These are phyloP conservation scores for Boletus insuetus DNA, from an alignment of 768 basidiomycete genomes.

Conservation along the genomic window DNA sequence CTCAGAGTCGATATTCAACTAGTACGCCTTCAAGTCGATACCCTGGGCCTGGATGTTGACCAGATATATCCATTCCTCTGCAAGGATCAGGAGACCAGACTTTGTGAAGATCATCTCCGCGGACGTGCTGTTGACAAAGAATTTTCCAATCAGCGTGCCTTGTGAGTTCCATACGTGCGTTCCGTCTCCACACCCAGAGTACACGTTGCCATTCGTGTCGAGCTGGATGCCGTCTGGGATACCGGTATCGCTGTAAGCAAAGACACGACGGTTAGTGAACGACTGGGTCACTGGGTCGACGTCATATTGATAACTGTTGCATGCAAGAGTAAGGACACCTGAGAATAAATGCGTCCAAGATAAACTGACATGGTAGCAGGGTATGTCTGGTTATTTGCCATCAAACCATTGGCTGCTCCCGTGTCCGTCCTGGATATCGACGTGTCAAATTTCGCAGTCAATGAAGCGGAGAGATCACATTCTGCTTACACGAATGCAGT, in stretches of 20 bases:
- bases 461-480: background rate
- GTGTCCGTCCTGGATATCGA: constrained; percentile 32
- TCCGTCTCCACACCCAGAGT: constrained; percentile 64
- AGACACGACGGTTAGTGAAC: constrained; percentile 60
- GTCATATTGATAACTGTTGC: constrained; percentile 64
- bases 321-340: background rate
- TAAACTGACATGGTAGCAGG: constrained; percentile 64
- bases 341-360: background rate
- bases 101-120: constrained; percentile 43
- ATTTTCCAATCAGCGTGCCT: constrained; percentile 45
- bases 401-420: constrained; percentile 36
- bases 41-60: constrained; percentile 36
- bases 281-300: constrained; percentile 52
- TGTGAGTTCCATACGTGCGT: constrained; percentile 56
- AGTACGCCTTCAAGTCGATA: constrained; percentile 7
- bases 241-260: constrained; percentile 65
- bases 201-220: constrained; percentile 64
- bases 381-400: constrained; percentile 51
- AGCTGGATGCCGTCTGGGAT: constrained; percentile 67
- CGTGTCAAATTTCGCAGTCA: background rate
- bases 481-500: constrained; percentile 57
- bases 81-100: constrained; percentile 38
- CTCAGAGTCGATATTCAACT: background rate
- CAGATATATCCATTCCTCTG: constrained; percentile 38
- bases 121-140: constrained; percentile 24